These are phyloP conservation scores for Firmiana major DNA, from an alignment of 345 rosid genomes.

Conservation along the genomic window DNA sequence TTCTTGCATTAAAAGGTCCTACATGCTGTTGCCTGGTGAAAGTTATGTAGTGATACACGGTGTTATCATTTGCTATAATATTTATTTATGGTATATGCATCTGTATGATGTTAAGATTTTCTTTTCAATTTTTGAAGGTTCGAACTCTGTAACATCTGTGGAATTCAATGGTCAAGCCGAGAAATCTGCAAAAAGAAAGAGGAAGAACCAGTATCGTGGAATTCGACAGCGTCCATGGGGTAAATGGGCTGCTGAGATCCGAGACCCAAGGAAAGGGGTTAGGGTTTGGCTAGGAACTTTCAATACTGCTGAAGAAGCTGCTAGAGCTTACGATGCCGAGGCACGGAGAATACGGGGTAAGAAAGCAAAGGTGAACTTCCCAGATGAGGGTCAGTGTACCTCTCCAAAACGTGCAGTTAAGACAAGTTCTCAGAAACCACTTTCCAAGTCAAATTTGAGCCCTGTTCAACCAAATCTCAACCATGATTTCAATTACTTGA, in stretches of 20 bases:
- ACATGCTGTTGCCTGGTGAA: not conserved
- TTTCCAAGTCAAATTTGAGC: slow-evolving; percentile 36
- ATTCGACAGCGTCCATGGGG: slow-evolving; percentile 99
- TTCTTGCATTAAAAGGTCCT: not conserved
- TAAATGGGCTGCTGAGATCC: slow-evolving; percentile 98
- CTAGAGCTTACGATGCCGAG: slow-evolving; percentile 78
- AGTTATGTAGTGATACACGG: not conserved
- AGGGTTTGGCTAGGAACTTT: slow-evolving; percentile 97
- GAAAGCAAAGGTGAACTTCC: slow-evolving; percentile 72
- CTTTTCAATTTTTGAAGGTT: slow-evolving; percentile 26
- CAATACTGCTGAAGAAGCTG: slow-evolving; percentile 96
- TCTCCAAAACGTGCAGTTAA: slow-evolving; percentile 42
- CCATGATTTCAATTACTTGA: slow-evolving; percentile 32
- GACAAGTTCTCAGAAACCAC: slow-evolving; percentile 38
- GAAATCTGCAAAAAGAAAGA: slow-evolving; percentile 72
- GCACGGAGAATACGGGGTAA: slow-evolving; percentile 79
- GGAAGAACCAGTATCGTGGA: slow-evolving; percentile 88
- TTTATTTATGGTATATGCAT: slow-evolving; percentile 6
- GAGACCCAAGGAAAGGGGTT: slow-evolving; percentile 89
- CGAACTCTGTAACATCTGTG: slow-evolving; percentile 29
- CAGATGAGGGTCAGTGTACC: slow-evolving; percentile 42
- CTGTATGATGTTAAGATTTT: slow-evolving; percentile 9
- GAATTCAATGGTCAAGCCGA: slow-evolving; percentile 52
- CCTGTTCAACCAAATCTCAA: slow-evolving; percentile 30
- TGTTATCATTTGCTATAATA: not conserved